These are phyloP conservation scores for Ustilago cynodontis DNA, from an alignment of 1,284 basidiomycete species.

Conservation along the genomic window DNA sequence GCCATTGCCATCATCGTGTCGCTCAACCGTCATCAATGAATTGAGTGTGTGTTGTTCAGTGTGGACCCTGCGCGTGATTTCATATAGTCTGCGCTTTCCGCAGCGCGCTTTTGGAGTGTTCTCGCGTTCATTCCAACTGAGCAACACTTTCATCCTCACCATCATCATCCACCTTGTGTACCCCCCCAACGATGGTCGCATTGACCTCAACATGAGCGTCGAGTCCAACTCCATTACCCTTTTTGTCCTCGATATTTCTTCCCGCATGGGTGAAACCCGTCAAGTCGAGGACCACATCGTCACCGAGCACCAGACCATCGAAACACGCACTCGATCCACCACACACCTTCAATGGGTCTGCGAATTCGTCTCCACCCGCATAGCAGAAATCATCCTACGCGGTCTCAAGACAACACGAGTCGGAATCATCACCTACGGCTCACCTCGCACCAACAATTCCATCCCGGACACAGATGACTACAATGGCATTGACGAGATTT, in stretches of 20 bases:
- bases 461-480: constrained; percentile 78
- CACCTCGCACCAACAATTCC: constrained; percentile 74
- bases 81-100: neutral
- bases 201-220: constrained; percentile 36
- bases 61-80: neutral
- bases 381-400: constrained; percentile 90
- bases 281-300: constrained; percentile 50
- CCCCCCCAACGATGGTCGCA: constrained; percentile 2
- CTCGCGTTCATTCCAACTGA: constrained; percentile 8
- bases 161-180: neutral
- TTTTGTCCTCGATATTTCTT: constrained; percentile 86
- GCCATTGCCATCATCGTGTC: neutral
- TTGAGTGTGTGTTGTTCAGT: neutral
- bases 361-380: constrained; percentile 86
- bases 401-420: constrained; percentile 92
- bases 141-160: constrained; percentile 5
- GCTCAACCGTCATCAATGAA: neutral
- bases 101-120: constrained; percentile 23
- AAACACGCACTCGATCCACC: constrained; percentile 72
- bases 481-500: constrained; percentile 81
- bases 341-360: constrained; percentile 83
- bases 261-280: constrained; percentile 80
- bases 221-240: constrained; percentile 47
- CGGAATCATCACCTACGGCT: constrained; percentile 84
- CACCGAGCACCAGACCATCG: constrained; percentile 21